Percentiles rank a stretch among this genome's conserved stretches.
These are phyloP conservation scores for Pythium aristosporum DNA, from an alignment of 352 stramenopile genomes.

Conservation along the genomic window DNA sequence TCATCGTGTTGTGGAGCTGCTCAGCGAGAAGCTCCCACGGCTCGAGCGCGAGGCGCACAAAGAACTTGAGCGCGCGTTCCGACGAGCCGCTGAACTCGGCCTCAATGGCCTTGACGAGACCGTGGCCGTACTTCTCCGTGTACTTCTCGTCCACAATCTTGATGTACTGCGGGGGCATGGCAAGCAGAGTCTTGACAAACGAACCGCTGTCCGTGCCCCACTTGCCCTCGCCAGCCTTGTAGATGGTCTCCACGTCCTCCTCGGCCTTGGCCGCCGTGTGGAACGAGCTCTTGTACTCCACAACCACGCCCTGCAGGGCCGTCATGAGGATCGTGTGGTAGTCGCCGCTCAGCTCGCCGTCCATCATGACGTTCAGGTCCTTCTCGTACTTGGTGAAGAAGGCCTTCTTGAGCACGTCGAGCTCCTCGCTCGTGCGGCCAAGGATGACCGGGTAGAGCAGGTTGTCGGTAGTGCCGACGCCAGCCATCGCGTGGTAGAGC, in stretches of 20 bases:
- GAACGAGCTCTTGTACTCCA: slow-evolving; percentile 37
- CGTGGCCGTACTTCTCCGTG: slow-evolving; percentile 57
- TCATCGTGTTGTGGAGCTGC: slow-evolving; percentile 65
- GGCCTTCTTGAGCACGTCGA: slow-evolving; percentile 47
- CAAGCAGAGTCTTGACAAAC: slow-evolving; percentile 63
- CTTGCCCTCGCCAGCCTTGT: slow-evolving; percentile 78
- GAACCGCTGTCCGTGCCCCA: slow-evolving; percentile 70
- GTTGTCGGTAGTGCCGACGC: slow-evolving; percentile 53
- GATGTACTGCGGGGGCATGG: slow-evolving; percentile 62
- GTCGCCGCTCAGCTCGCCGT: slow-evolving; percentile 41
- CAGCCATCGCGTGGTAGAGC: slow-evolving; percentile 60
- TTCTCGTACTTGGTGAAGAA: slow-evolving; percentile 46
- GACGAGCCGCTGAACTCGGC: slow-evolving; percentile 67
- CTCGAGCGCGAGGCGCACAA: slow-evolving; percentile 59
- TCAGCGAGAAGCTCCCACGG: slow-evolving; percentile 61
- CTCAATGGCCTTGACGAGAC: slow-evolving; percentile 54
- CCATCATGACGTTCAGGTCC: slow-evolving; percentile 35
- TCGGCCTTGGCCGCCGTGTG: slow-evolving; percentile 68
- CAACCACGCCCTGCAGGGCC: slow-evolving; percentile 29
- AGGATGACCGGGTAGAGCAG: slow-evolving; percentile 53
- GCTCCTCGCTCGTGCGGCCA: slow-evolving; percentile 36
- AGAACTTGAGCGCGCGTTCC: slow-evolving; percentile 49
- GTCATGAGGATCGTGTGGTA: slow-evolving; percentile 38
- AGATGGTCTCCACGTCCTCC: slow-evolving; percentile 59
- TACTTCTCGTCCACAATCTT: slow-evolving; percentile 58